Evolutionary conservation across 2,329 filamentous ascomycete species (phyloP), one percentile per base, ranked within the genome.

Genomic region (Cryphonectria parasitica): DNA sequence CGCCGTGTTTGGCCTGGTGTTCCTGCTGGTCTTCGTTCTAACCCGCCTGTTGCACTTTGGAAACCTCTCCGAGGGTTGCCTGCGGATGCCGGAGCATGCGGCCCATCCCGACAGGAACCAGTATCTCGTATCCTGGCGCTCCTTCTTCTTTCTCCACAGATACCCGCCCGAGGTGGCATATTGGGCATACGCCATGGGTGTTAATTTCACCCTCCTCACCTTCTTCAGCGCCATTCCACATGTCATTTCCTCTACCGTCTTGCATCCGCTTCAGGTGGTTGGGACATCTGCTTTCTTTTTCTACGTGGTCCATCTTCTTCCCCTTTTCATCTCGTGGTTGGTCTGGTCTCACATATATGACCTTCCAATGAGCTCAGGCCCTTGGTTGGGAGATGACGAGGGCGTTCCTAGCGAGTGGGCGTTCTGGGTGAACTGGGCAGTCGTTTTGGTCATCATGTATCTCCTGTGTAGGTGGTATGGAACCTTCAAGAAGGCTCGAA

Each of bases 271-370:
- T 0, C 75, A 84, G 2, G 79, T 81, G 28, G 83, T 82, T 72
- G 83, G 83, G n/a, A 80, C 79, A n/a, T 82, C 82, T 0, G 82
- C 83, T 0, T 73, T 85, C 5, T 85, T 85, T 77, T 85, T 85
- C 65, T 85, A 84, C 74, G 71, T 84, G 7, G 71, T 75, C 1
- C 83, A 85, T 68, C 73, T 83, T 52, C 52, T 80, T 22, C 52
- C 82, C 2, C 71, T 83, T 3, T 77, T 82, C 31, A 60, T 69
- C 1, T 41, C 80, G 0, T 78, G 76, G 1, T 34, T 62, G 0
- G 4, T 77, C 4, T 64, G 80, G 41, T 52, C 13, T 52, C 3
- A 0, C 8, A 34, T 64, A 8, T 64, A 64, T 34, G 43, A 28
- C 43, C 28, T 64, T 4, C 63, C 63, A 2, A 22, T 52, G 8